These are phyloP conservation scores for Termitomyces sp. DNA, from an alignment of 768 basidiomycete genomes.

Conservation along the genomic window DNA sequence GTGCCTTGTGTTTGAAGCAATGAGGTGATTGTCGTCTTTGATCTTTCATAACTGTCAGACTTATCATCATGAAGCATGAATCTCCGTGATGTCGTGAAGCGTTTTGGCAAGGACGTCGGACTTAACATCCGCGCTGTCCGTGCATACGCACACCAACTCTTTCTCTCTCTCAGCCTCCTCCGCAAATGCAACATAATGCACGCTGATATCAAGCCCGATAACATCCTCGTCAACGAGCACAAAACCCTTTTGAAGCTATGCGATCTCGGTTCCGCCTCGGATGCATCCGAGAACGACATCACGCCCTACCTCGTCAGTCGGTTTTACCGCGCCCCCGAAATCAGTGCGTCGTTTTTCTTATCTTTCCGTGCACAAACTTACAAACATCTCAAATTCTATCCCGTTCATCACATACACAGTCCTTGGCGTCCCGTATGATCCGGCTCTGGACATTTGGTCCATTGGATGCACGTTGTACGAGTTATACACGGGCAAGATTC, in stretches of 20 bases:
- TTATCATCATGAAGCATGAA: slow-evolving; percentile 69
- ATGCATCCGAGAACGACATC: slow-evolving; percentile 92
- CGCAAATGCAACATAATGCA: slow-evolving; percentile 93
- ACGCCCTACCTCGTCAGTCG: slow-evolving; percentile 97
- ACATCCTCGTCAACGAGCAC: slow-evolving; percentile 92
- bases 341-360: slow-evolving; percentile 55
- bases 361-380: neutral
- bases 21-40: slow-evolving; percentile 51
- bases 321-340: slow-evolving; percentile 98
- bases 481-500: slow-evolving; percentile 92
- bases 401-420: slow-evolving; percentile 41
- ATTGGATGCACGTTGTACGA: slow-evolving; percentile 97
- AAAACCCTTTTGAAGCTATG: slow-evolving; percentile 93
- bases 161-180: slow-evolving; percentile 78
- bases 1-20: slow-evolving; percentile 90
- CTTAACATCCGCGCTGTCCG: slow-evolving; percentile 95
- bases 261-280: slow-evolving; percentile 95
- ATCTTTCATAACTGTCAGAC: neutral
- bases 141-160: slow-evolving; percentile 96
- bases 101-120: slow-evolving; percentile 97
- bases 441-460: slow-evolving; percentile 93
- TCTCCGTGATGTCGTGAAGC: slow-evolving; percentile 93
- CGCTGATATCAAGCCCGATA: slow-evolving; percentile 98
- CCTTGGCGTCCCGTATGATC: slow-evolving; percentile 92
- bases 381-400: slow-evolving; percentile 1